Evolutionary conservation across 768 basidiomycete genomes (phyloP), one percentile per base, ranked within the genome.

Genomic region (Podaxis sp.): DNA sequence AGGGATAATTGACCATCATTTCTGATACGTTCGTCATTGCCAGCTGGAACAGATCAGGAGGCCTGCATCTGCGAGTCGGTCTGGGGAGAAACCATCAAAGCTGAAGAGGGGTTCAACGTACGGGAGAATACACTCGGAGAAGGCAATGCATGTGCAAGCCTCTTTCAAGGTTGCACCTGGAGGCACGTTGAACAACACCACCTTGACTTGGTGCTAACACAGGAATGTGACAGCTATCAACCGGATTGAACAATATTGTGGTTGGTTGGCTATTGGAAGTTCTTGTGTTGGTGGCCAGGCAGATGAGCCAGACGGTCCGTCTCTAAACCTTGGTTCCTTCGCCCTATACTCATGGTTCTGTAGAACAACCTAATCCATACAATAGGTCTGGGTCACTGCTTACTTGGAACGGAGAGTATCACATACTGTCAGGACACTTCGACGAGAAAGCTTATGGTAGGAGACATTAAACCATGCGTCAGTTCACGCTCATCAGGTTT

Each of bases 301-400:
- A 12, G 81, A 85, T 46, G 56, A 61, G 15, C 60, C 60, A 0
- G 66, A 67, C 64, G 74, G 76, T 79, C 58, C 44, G 65, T 63
- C 38, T 54, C 13, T 37, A 56, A 58, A 60, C 26, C 61, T 58
- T 51, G n/a, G 60, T 57, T 66, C 44, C 56, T 26, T 50, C 33
- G 15, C 22, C 36, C 28, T 12, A 26, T 36, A 11, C 24, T 61
- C 30, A 33, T 41, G n/a, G 5, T 33, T 44, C 7, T 58, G n/a
- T 12, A 76, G 76, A 73, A 49, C 71, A 68, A n/a, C 73, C 73
- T 0, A 75, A 78, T 66, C 75, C 78, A 3, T 80, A 84, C 58
- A 87, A 86, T 64, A 74, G 70, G 54, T 65, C 72, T 7, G 85
- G 85, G 0, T 80, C 83, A 1, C 65, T 86, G 51, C 75, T 80